These are phyloP conservation scores for Colletotrichum agaves DNA, from an alignment of 2,329 filamentous ascomycete genomes.

Conservation along the genomic window DNA sequence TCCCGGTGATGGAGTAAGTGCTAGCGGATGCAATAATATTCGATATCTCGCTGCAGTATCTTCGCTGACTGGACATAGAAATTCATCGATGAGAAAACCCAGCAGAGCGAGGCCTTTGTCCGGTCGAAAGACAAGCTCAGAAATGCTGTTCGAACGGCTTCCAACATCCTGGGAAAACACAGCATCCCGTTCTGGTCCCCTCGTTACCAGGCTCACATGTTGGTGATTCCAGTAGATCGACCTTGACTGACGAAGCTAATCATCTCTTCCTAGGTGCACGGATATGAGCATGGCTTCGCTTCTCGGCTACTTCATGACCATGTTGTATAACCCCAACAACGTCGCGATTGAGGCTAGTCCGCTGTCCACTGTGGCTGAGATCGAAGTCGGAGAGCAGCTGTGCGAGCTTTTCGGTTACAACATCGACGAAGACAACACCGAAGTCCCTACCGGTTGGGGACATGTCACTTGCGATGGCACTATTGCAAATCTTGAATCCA, in stretches of 20 bases:
- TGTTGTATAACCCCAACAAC: conserved; percentile 63
- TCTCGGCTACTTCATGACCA: conserved; percentile 59
- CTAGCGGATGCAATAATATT: neutral
- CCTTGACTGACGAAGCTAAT: neutral
- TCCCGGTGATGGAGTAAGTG: conserved; percentile 48
- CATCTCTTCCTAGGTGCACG: conserved; percentile 41
- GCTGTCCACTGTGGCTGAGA: conserved; percentile 55
- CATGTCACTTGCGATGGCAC: conserved; percentile 58
- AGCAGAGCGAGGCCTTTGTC: conserved; percentile 48
- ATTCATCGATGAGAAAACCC: conserved; percentile 51
- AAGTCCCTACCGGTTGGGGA: conserved; percentile 50
- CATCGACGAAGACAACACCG: conserved; percentile 41
- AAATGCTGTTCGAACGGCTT: conserved; percentile 48
- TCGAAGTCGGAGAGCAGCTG: conserved; percentile 56
- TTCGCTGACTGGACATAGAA: conserved; percentile 11
- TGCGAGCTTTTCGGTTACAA: conserved; percentile 59
- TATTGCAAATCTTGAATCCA: conserved; percentile 59
- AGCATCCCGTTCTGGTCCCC: conserved; percentile 60
- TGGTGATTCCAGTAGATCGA: conserved; percentile 34
- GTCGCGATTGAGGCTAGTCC: conserved; percentile 58
- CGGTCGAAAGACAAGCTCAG: conserved; percentile 47
- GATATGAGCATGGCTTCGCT: conserved; percentile 55
- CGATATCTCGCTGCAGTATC: no score
- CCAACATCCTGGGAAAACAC: conserved; percentile 52
- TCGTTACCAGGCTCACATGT: conserved; percentile 60